Conservation (phyloP, 2,329 filamentous ascomycete species). For the Colletotrichum tamarilloi region DNA sequence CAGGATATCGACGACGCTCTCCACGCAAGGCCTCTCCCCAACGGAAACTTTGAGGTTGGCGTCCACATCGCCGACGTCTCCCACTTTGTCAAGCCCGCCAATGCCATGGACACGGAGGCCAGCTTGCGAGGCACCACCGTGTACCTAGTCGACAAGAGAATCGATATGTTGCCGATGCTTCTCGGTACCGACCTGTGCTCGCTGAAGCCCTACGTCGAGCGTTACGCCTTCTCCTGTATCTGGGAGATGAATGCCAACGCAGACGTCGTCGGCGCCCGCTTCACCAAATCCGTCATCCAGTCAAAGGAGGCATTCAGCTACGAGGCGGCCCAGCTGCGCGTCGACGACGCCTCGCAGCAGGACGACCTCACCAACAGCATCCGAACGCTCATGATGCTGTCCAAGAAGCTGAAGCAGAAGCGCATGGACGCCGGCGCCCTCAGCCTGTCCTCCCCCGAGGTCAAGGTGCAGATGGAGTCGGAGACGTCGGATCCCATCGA, state of each 20-base stretch:
- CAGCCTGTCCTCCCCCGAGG: constrained; percentile 97
- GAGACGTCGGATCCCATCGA: constrained; percentile 97
- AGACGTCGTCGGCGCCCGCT: constrained; percentile 85
- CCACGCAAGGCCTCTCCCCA: constrained; percentile 84
- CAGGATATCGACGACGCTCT: constrained; percentile 99
- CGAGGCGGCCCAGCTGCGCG: constrained; percentile 92
- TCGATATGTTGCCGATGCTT: constrained; percentile 98
- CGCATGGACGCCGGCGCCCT: constrained; percentile 95
- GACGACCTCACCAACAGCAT: constrained; percentile 93
- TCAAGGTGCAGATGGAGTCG: constrained; percentile 93
- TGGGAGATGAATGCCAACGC: constrained; percentile 92
- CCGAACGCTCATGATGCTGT: constrained; percentile 86
- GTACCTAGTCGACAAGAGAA: constrained; percentile 98
- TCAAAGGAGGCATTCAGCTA: constrained; percentile 98
- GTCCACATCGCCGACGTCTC: constrained; percentile 99
- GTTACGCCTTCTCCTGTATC: constrained; percentile 84
- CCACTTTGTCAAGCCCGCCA: constrained; percentile 96
- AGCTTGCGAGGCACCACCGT: constrained; percentile 95
- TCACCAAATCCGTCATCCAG: constrained; percentile 98
- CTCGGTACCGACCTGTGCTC: constrained; percentile 97
- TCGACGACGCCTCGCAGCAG: constrained; percentile 87
- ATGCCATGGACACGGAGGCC: constrained; percentile 96
- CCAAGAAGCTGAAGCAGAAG: constrained; percentile 93
- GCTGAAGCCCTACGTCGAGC: constrained; percentile 96
- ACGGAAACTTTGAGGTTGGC: constrained; percentile 95